Conservation (phyloP, 2,329 filamentous ascomycete genomes). For the Hypoxylon sp. region DNA sequence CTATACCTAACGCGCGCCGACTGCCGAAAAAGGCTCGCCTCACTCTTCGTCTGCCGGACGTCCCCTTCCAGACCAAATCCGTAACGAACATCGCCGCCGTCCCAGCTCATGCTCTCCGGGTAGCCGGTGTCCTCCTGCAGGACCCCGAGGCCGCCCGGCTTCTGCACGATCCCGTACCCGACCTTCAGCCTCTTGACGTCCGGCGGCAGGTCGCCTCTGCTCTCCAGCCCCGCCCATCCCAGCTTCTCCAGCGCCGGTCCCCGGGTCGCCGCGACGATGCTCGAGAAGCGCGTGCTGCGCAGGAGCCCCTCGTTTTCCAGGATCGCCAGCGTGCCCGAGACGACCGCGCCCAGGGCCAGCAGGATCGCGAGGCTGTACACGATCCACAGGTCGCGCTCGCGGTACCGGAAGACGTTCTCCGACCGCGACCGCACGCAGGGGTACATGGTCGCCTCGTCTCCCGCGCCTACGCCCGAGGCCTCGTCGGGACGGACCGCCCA, state of each 20-base stretch:
- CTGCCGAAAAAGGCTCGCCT: constrained; percentile 30
- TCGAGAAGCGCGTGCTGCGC: constrained; percentile 51
- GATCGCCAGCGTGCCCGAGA: constrained; percentile 48
- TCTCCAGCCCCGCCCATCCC: constrained; percentile 37
- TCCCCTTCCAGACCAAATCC: constrained; percentile 46
- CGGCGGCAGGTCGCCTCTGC: constrained; percentile 26
- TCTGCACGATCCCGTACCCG: constrained; percentile 41
- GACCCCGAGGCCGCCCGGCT: constrained; percentile 27
- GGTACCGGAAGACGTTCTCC: constrained; percentile 47
- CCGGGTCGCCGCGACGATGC: constrained; percentile 52
- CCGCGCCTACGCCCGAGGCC: constrained; percentile 38
- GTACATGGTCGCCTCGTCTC: constrained; percentile 38
- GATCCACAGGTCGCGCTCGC: constrained; percentile 48
- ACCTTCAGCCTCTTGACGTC: constrained; percentile 39
- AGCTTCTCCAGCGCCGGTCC: constrained; percentile 51
- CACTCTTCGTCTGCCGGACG: constrained; percentile 39
- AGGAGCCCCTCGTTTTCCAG: constrained; percentile 48
- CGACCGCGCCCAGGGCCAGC: constrained; percentile 42
- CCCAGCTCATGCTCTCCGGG: constrained; percentile 14
- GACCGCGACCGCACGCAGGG: constrained; percentile 45
- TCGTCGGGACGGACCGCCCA: constrained; percentile 46
- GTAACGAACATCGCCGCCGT: constrained; percentile 38
- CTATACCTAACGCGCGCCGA: background rate
- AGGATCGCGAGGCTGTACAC: constrained; percentile 47
- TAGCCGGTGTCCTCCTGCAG: constrained; percentile 26